Evolutionary conservation across 345 rosid species (phyloP).

Genomic region (Raphanus sativus): DNA sequence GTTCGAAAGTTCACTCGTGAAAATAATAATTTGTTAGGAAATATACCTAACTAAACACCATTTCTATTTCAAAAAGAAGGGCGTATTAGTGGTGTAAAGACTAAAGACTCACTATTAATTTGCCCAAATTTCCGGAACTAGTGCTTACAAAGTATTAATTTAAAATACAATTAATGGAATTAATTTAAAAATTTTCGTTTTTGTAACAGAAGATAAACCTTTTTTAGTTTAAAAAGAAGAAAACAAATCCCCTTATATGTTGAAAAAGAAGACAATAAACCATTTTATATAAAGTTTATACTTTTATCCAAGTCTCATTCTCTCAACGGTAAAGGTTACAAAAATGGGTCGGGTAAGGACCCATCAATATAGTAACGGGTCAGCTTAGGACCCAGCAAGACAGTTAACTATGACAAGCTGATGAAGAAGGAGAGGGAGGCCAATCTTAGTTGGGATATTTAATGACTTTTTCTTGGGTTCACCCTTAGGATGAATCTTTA

Average conservation of each 20-base stretch:
- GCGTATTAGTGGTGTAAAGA: conserved; percentile 23
- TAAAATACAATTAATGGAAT: conserved; percentile 5
- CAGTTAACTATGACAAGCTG: conserved; percentile 16
- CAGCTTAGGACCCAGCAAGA: conserved; percentile 35
- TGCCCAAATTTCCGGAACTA: conserved; percentile 33
- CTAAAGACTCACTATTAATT: conserved; percentile 22
- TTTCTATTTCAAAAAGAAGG: neutral
- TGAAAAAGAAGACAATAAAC: conserved; percentile 23
- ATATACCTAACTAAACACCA: neutral
- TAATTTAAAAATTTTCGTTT: conserved; percentile 17
- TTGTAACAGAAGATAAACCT: conserved; percentile 20
- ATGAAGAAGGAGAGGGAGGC: conserved; percentile 34
- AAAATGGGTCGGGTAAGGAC: conserved; percentile 29
- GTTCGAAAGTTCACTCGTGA: neutral
- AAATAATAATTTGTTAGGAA: neutral
- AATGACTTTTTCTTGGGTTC: too few relatives aligned
- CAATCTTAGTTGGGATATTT: conserved; percentile 38
- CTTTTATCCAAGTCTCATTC: neutral
- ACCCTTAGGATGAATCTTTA: too few relatives aligned
- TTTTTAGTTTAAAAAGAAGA: conserved; percentile 14
- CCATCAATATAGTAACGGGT: conserved; percentile 7
- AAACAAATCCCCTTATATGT: conserved; percentile 16
- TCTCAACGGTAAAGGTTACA: conserved; percentile 20
- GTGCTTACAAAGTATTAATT: conserved; percentile 28
- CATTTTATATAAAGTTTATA: conserved; percentile 12